A percentile compares a stretch with the other conserved stretches of the same genome.
phyloP scores from a whole-genome alignment of 108 stramenopile species.

The Stephanodiscus triporus region DNA sequence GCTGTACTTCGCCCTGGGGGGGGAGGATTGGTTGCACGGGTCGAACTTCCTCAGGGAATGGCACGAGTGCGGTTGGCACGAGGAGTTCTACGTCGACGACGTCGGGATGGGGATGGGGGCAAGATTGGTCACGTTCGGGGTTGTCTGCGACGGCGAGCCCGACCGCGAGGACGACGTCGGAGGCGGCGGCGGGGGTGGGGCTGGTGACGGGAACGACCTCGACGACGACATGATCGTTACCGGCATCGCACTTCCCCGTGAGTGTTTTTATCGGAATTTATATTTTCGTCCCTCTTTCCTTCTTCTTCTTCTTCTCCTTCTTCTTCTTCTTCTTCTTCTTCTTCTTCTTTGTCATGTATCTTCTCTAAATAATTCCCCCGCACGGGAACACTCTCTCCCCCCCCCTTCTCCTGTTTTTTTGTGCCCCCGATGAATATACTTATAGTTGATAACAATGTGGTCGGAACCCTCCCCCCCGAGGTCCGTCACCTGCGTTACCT shows the following conservation, averaged over 20 bases:
- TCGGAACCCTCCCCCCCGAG: constrained; percentile 34
- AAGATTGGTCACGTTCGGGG: constrained; percentile 21
- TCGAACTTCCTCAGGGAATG: constrained; percentile 23
- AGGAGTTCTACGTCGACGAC: constrained; percentile 3
- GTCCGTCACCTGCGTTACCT: constrained; percentile 36
- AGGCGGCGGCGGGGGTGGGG: too few species aligned
- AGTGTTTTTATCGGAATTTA: neutral
- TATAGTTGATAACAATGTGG: neutral
- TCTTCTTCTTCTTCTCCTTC: neutral
- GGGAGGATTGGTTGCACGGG: constrained; percentile 17
- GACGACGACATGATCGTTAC: constrained; percentile 19
- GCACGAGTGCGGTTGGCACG: constrained; percentile 45
- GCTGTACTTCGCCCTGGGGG: constrained; percentile 37
- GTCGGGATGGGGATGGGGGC: too few species aligned
- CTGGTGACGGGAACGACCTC: too few species aligned
- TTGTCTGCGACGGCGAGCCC: constrained; percentile 24
- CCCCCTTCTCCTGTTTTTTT: neutral
- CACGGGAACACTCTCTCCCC: neutral
- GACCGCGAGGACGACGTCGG: constrained; percentile 3
- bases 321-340: neutral
- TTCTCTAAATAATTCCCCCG: too few species aligned
- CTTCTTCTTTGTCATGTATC: too few species aligned
- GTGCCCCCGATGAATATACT: constrained; percentile 3
- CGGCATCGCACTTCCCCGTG: constrained; percentile 18
- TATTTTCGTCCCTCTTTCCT: neutral